Evolutionary conservation across 2,329 filamentous ascomycete species (phyloP).

Genomic region (Pyrenophora tritici-repentis): DNA sequence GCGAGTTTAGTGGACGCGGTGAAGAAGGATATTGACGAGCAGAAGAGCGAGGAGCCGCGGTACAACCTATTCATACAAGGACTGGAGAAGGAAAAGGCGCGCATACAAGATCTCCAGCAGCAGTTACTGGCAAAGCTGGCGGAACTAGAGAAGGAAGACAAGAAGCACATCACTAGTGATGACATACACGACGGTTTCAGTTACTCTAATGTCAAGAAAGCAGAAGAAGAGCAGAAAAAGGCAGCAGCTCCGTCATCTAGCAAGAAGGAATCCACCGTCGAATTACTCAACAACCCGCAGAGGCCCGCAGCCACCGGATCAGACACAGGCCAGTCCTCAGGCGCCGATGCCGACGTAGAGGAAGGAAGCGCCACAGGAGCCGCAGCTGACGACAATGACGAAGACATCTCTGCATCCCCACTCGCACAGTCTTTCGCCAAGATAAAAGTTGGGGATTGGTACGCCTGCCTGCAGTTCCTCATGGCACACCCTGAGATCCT

Average conservation of each 20-base stretch:
- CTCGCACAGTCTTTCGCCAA: conserved; percentile 80
- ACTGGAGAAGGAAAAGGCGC: conserved; percentile 73
- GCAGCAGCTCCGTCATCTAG: conserved; percentile 29
- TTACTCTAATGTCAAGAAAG: conserved; percentile 72
- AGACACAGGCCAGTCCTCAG: conserved; percentile 58
- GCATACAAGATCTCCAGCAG: conserved; percentile 77
- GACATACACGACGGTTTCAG: conserved; percentile 87
- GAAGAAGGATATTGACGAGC: conserved; percentile 79
- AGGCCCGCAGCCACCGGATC: conserved; percentile 44
- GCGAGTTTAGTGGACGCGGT: conserved; percentile 93
- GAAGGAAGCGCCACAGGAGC: conserved; percentile 52
- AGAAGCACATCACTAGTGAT: conserved; percentile 92
- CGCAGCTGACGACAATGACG: conserved; percentile 56
- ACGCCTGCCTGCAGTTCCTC: conserved; percentile 75
- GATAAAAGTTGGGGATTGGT: conserved; percentile 77
- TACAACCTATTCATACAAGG: conserved; percentile 79
- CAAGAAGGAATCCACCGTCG: conserved; percentile 51
- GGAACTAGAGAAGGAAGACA: conserved; percentile 82
- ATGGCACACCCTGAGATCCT: conserved; percentile 77
- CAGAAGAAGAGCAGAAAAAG: conserved; percentile 20
- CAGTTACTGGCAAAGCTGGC: conserved; percentile 75
- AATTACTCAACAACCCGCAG: conserved; percentile 74
- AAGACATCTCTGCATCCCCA: conserved; percentile 74
- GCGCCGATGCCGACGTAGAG: conserved; percentile 66
- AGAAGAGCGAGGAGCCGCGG: conserved; percentile 66